Evolutionary conservation across 495 filamentous ascomycete genomes (phyloP).

Genomic region (Neurospora sp.): DNA sequence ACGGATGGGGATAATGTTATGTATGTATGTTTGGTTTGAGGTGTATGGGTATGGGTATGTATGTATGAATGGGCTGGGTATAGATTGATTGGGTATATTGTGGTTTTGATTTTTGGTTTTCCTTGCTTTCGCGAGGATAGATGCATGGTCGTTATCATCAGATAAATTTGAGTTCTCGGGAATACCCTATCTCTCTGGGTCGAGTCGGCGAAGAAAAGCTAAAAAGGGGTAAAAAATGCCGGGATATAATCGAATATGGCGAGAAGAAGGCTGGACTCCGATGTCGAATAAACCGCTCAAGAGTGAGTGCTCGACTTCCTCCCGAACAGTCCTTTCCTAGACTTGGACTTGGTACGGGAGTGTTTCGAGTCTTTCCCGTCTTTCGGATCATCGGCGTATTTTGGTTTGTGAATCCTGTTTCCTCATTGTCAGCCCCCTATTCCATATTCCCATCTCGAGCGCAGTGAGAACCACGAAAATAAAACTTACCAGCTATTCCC

Average conservation of each 20-base stretch:
- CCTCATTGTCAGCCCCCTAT: not conserved
- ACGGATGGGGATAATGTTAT: not conserved
- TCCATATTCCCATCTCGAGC: not conserved
- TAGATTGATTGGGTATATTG: not conserved
- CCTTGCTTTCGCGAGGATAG: too few species aligned
- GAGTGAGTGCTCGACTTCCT: conserved; percentile 12
- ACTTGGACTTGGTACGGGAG: conserved; percentile 35
- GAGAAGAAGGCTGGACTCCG: too few species aligned
- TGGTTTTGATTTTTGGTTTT: too few species aligned
- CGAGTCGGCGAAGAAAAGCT: not conserved
- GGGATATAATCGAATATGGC: not conserved
- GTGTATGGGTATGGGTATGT: not conserved
- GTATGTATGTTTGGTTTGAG: too few species aligned
- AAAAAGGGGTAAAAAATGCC: not conserved
- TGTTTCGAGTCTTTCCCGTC: conserved; percentile 21
- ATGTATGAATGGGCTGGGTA: not conserved
- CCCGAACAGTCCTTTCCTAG: conserved; percentile 34
- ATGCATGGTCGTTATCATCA: too few species aligned
- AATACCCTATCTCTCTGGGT: too few species aligned
- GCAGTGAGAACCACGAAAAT: too few species aligned
- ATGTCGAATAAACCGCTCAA: too few species aligned
- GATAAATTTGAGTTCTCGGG: too few species aligned
- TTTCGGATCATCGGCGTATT: conserved; percentile 62
- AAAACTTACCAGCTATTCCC: conserved; percentile 86
- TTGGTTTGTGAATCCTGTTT: conserved; percentile 83